phyloP scores from a whole-genome alignment of 2,329 filamentous ascomycete species.

The Furcasterigmium sp. region DNA sequence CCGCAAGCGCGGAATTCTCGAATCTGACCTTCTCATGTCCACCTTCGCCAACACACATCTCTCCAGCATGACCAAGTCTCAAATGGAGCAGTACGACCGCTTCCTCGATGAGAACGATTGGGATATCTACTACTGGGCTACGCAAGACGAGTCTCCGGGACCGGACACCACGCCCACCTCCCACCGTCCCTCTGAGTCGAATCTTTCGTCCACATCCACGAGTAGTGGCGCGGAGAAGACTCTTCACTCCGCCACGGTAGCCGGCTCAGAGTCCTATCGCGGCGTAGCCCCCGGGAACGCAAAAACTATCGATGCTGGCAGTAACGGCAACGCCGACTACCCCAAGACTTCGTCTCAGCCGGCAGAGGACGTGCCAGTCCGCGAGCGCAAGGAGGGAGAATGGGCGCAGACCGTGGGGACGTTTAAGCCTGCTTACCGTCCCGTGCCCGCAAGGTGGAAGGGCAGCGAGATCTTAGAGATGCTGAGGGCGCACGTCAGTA shows the following conservation, averaged over 20 bases:
- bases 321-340: slow-evolving; percentile 25
- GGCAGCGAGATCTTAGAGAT: slow-evolving; percentile 73
- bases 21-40: slow-evolving; percentile 91
- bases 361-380: slow-evolving; percentile 17
- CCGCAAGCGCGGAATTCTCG: slow-evolving; percentile 91
- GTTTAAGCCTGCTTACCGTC: slow-evolving; percentile 88
- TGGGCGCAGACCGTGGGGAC: slow-evolving; percentile 96
- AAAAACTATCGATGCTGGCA: slow-evolving; percentile 19
- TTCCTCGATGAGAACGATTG: slow-evolving; percentile 99
- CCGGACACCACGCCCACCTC: slow-evolving; percentile 43
- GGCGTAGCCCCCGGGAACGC: slow-evolving; percentile 15
- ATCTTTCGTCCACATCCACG: slow-evolving; percentile 8
- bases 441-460: slow-evolving; percentile 81
- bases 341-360: too few species aligned
- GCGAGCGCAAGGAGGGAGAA: slow-evolving; percentile 56
- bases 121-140: slow-evolving; percentile 99
- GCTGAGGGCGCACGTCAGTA: slow-evolving; percentile 74
- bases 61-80: slow-evolving; percentile 61
- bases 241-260: slow-evolving; percentile 20
- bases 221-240: too few species aligned
- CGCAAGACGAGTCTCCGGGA: slow-evolving; percentile 63
- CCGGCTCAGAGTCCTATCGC: slow-evolving; percentile 15
- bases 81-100: slow-evolving; percentile 79
- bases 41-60: slow-evolving; percentile 87
- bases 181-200: slow-evolving; percentile 18